A percentile compares a stretch with the other conserved stretches of the same genome.
phyloP scores from a whole-genome alignment of 1,284 basidiomycete species.

The Prillingera fragicola region DNA sequence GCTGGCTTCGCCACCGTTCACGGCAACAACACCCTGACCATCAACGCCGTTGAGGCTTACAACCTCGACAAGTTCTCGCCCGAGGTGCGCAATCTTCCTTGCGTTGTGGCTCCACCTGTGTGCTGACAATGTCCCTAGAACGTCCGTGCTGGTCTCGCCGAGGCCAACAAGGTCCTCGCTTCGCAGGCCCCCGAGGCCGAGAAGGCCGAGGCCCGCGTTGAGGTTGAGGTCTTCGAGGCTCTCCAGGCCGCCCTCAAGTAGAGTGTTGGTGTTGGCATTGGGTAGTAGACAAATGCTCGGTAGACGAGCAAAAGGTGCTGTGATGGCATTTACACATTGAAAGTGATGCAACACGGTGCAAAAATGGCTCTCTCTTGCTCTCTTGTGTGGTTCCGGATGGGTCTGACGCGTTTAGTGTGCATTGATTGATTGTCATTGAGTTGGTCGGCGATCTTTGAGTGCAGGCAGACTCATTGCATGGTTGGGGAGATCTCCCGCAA shows the following conservation, averaged over 20 bases:
- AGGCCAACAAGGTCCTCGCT: slow-evolving; percentile 74
- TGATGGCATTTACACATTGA: no score
- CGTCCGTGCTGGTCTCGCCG: slow-evolving; percentile 79
- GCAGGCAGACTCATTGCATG: no score
- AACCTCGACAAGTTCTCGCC: slow-evolving; percentile 69
- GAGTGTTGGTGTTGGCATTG: background rate
- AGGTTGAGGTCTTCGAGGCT: slow-evolving; percentile 93
- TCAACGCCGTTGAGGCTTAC: slow-evolving; percentile 96
- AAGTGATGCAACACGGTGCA: no score
- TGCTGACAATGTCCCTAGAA: slow-evolving; percentile 54
- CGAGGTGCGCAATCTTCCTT: slow-evolving; percentile 30
- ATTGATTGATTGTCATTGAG: no score
- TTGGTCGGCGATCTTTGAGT: no score
- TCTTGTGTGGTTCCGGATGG: no score
- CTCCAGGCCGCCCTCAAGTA: slow-evolving; percentile 70
- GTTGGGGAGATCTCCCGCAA: no score
- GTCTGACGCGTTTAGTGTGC: no score
- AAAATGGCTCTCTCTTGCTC: background rate
- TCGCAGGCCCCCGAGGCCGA: slow-evolving; percentile 86
- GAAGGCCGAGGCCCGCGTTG: slow-evolving; percentile 90
- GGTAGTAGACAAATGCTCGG: slow-evolving; percentile 1
- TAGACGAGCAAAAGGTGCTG: background rate
- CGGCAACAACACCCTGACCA: slow-evolving; percentile 91
- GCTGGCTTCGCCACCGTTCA: slow-evolving; percentile 97
- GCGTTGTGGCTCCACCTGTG: background rate